Percentiles rank a stretch among this genome's conserved stretches.
phyloP scores from a whole-genome alignment of 2,329 filamentous ascomycete species.

The Talaromyces verruculosus region DNA sequence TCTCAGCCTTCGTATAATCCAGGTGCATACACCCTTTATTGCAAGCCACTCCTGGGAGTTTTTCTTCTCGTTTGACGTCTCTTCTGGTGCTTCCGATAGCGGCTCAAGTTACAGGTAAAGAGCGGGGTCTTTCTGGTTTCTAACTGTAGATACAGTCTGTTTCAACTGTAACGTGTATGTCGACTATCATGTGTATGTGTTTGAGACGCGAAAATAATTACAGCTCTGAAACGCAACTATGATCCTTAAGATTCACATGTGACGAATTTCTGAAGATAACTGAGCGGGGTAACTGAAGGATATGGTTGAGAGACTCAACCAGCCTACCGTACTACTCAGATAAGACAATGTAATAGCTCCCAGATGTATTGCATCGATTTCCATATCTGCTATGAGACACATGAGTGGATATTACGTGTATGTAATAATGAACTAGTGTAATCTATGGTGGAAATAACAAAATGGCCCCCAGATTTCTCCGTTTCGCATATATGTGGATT shows the following conservation, averaged over 20 bases:
- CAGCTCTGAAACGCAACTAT: background rate
- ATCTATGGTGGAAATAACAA: background rate
- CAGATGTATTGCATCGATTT: background rate
- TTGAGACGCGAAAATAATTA: background rate
- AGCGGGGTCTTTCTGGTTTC: background rate
- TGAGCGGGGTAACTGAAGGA: conserved; percentile 1
- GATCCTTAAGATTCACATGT: background rate
- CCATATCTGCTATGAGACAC: background rate
- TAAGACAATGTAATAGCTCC: background rate
- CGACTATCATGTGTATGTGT: background rate
- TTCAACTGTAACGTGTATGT: background rate
- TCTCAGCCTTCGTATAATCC: too few relatives aligned
- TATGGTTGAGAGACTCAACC: background rate
- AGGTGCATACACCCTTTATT: background rate
- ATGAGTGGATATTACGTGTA: background rate
- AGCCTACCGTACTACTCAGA: background rate
- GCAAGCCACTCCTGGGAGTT: background rate
- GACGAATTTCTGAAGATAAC: background rate
- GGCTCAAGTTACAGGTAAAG: background rate
- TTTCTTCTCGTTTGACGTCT: background rate
- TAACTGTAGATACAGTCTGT: background rate
- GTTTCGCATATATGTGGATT: background rate
- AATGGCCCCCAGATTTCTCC: background rate
- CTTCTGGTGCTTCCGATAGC: background rate
- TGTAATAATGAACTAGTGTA: background rate